Base-by-base conservation (phyloP, 2,329 filamentous ascomycete genomes). In the Dothideomycetidae sp. region DNA sequence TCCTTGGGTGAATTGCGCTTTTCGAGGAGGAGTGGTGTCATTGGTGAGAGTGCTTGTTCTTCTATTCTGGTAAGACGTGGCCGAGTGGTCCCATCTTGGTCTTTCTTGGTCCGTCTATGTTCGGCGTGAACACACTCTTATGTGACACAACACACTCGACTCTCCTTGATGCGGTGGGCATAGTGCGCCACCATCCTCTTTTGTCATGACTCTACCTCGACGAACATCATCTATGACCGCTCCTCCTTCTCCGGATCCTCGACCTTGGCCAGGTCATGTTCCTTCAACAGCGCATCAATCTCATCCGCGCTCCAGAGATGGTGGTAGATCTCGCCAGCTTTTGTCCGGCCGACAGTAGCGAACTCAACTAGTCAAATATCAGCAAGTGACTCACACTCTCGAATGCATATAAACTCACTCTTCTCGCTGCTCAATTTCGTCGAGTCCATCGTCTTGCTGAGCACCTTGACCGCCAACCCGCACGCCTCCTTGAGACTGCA, bases 361-460 rank as follows among this genome's bases (percentile, higher is more conserved):
- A 98, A 98, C 58, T 98, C 90, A 57, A 98, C 86, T 94, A 50
- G 11, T 44, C 10, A 31, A 3, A 31, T 10, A 26, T 18, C 12
- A 31, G 40, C 38, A 37, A 15, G 17, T 23, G 18, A 21, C 14
- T 21, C 12, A 15, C 10, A 34, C 15, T 33, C 10, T 38, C 36
- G 48, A 40, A 52, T 48, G 29, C 45, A 19, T 13, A 7, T 11
- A 13, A n/a, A 69, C 82, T 61, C 66, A 93, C 86, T 93, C 75
- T 98, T 98, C 72, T 98, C 90, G 56, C 85, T 93, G 68, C 85
- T 94, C 56, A 98, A 66, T 71, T 94, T 98, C 38, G 88, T 96
- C 39, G 86, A 93, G 61, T 98, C 90, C 92, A 98, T 98, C 4
- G 90, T 98, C 77, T 98, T 98, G 73, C 90, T 96, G 48, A 98